Evolutionary conservation across 2,329 filamentous ascomycete species (phyloP), one percentile per base, ranked within the genome.

Genomic region (Fusarium miscanthi): DNA sequence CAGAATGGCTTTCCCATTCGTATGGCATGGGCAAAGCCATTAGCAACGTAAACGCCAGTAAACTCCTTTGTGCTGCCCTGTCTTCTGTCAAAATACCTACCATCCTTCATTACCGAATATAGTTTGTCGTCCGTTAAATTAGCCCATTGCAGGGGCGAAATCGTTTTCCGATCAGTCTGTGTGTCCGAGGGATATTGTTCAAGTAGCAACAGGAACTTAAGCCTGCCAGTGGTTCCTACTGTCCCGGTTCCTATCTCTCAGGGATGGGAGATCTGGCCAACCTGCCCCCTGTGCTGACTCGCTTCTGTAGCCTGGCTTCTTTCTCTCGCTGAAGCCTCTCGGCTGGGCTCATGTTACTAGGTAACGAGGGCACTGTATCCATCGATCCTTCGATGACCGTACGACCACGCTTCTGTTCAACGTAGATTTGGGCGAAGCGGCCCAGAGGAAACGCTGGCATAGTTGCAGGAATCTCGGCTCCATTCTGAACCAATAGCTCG

Each of bases 401-500:
- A 70, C 87, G 84, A 61, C 87, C 83, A 66, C 87, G 85, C 80
- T 91, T 97, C 82, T 94, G 91, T 73, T 97, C 94, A 52, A 98
- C 85, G 77, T 98, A 99, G 38, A 93, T 82, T 78, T 93, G 91
- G 5, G 96, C 95, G 51, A 91, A 92, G 14, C 89, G 86, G 67
- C 94, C 94, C 16, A 99, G 87, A 2, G 94, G 94, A 74, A 98
- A 95, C 0, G 94, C 92, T 2, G 95, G 93, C 67, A 93, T 86
- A 5, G 90, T 85, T 2, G 85, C 79, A 0, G 96, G 95, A 38
- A 98, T 92, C 70, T 97, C 93, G 7, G 95, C 95, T 21, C 96
- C 96, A 78, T 99, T 98, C 77, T 98, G 97, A 19, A 97, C 86
- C 19, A 99, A 87, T 66, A 99, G 84, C 81, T 99, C 96, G 19